Evolutionary conservation across 2,329 filamentous ascomycete species (phyloP).

Genomic region (Trichoderma oligosporum): DNA sequence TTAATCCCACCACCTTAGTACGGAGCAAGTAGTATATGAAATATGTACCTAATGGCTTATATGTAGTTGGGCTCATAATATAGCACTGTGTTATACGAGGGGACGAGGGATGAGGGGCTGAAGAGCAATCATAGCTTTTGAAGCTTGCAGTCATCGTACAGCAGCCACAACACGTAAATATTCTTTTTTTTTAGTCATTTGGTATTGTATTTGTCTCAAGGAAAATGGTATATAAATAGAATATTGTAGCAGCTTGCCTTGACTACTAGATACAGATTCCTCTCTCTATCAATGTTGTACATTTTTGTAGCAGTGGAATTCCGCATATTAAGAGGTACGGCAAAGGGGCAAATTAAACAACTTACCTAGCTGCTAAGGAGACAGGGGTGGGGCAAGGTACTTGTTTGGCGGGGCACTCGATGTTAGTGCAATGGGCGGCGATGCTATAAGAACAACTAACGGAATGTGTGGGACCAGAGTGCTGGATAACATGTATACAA

Average conservation of each 20-base stretch:
- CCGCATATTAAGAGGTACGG: too few relatives aligned
- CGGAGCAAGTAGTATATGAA: too few relatives aligned
- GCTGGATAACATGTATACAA: too few relatives aligned
- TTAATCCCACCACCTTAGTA: too few relatives aligned
- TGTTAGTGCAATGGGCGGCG: neutral
- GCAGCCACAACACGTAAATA: neutral
- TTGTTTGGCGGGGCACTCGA: constrained; percentile 9
- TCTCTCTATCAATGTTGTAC: neutral
- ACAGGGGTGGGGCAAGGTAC: neutral
- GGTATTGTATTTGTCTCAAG: too few relatives aligned
- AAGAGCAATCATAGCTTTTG: neutral
- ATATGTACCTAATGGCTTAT: too few relatives aligned
- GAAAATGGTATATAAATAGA: too few relatives aligned
- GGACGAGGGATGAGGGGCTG: neutral
- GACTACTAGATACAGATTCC: neutral
- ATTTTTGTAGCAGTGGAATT: too few relatives aligned
- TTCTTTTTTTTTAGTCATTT: neutral
- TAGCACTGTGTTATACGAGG: neutral
- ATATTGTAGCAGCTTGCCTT: neutral
- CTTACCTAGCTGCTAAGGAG: constrained; percentile 2
- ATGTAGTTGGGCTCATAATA: neutral
- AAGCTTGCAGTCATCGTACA: constrained; percentile 11
- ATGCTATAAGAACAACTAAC: neutral
- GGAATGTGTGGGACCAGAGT: too few relatives aligned
- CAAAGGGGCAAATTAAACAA: constrained; percentile 13